These are phyloP conservation scores for Mycothermus thermophilus DNA, from an alignment of 495 filamentous ascomycete genomes.

Conservation along the genomic window DNA sequence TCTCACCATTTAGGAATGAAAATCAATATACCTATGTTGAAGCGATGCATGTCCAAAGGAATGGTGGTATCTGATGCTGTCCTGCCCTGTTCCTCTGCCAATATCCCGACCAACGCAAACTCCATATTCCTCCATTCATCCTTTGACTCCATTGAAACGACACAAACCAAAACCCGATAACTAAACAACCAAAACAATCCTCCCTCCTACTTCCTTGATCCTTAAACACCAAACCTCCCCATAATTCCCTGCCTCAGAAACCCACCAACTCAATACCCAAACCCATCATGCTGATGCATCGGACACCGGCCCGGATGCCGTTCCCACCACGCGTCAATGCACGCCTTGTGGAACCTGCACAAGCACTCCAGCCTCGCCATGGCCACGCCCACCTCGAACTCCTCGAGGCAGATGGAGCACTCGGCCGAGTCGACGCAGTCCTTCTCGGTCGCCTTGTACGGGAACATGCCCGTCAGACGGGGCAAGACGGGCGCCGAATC, in stretches of 20 bases:
- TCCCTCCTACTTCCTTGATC: not conserved
- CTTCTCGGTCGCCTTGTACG: conserved; percentile 77
- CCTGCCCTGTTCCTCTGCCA: too few relatives aligned
- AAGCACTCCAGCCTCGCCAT: conserved; percentile 83
- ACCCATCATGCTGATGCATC: conserved; percentile 40
- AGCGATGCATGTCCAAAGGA: too few relatives aligned
- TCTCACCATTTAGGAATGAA: too few relatives aligned
- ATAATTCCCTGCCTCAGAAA: not conserved
- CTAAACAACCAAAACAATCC: conserved; percentile 1
- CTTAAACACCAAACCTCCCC: not conserved
- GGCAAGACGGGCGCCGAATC: conserved; percentile 15
- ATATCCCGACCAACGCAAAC: too few relatives aligned
- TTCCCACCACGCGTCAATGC: conserved; percentile 44
- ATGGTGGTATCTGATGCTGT: conserved; percentile 6
- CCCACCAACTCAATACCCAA: conserved; percentile 26
- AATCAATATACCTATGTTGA: not conserved
- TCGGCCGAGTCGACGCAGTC: conserved; percentile 74
- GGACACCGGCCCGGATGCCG: conserved; percentile 40
- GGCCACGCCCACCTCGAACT: conserved; percentile 71
- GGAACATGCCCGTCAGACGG: conserved; percentile 37
- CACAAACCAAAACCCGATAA: not conserved
- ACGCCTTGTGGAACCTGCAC: conserved; percentile 76
- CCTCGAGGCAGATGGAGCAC: conserved; percentile 93
- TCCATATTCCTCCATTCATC: too few relatives aligned
- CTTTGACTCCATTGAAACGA: not conserved